These are phyloP conservation scores for Phialophora macrospora DNA, from an alignment of 2,329 filamentous ascomycete species.

Conservation along the genomic window DNA sequence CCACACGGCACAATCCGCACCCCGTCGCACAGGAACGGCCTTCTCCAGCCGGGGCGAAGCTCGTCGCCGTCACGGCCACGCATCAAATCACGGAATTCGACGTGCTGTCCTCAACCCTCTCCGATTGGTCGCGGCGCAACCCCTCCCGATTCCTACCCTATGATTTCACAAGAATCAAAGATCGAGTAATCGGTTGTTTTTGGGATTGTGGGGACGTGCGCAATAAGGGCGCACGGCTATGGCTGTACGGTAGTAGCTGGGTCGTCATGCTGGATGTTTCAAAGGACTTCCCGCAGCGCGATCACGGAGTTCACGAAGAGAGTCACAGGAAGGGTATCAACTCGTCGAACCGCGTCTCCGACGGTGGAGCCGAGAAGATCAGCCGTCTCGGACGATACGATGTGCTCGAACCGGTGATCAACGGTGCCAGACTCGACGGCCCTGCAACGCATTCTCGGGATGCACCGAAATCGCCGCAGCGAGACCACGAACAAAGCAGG, in stretches of 20 bases:
- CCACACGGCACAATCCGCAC: slow-evolving; percentile 57
- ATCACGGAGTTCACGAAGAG: neutral
- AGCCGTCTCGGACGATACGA: slow-evolving; percentile 39
- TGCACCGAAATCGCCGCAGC: neutral
- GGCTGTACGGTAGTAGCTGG: slow-evolving; percentile 86
- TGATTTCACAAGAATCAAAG: slow-evolving; percentile 74
- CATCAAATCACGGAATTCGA: slow-evolving; percentile 79
- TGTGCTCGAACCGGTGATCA: slow-evolving; percentile 34
- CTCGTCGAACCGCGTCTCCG: neutral
- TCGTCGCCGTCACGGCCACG: slow-evolving; percentile 66
- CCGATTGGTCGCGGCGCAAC: slow-evolving; percentile 85
- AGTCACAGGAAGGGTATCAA: neutral
- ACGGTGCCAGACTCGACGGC: neutral
- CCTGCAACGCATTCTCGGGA: neutral
- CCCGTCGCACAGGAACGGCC: slow-evolving; percentile 63
- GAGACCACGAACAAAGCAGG: slow-evolving; percentile 33
- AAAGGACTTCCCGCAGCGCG: slow-evolving; percentile 62
- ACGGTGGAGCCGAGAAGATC: slow-evolving; percentile 17
- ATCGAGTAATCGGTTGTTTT: slow-evolving; percentile 72
- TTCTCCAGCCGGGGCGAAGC: slow-evolving; percentile 56
- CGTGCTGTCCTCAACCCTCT: slow-evolving; percentile 74
- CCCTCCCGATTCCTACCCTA: slow-evolving; percentile 73
- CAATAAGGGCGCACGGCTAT: slow-evolving; percentile 65
- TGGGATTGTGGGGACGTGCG: slow-evolving; percentile 58
- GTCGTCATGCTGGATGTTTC: slow-evolving; percentile 90